Base-by-base conservation (phyloP, 176 grass and related monocot genomes). In the Oropetium thomaeum region DNA sequence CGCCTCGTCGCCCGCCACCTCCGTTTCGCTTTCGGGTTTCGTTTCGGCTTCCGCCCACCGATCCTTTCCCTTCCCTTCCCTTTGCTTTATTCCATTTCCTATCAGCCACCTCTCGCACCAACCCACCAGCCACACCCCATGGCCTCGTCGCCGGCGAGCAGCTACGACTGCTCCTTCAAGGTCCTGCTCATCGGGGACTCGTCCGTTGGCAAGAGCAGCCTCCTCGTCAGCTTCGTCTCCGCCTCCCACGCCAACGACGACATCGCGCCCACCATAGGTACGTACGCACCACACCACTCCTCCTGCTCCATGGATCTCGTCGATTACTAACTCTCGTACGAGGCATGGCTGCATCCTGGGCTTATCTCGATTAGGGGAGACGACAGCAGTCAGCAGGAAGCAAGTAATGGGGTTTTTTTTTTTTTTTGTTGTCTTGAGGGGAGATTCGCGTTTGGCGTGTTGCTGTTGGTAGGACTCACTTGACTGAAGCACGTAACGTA, bases 161-260 rank as follows among this genome's bases (percentile, higher is more conserved):
- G 75, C 19, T 90, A 88, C 84, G 87, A 88, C 39, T 94, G 84
- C 86, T 87, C 87, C 59, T 90, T 94, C 74, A 94, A 94, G 74
- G 75, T 88, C 27, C 84, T 94, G 37, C 78, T 94, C 39, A 88
- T 94, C 65, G 91, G 91, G 61, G 91, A 94, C 71, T 94, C 91
- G 47, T 82, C 74, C 19, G 91, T 94, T 64, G 91, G 91, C 37
- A 94, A 94, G 87, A 94, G 91, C 71, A 94, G 88, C 70, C 70
- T 94, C 51, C 88, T 94, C 67, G 84, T 85, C 41, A 90, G 87
- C 63, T 94, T 94, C 87, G 87, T 90, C 77, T 88, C 91, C 67
- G 57, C 67, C 62, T 66, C 78, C 48, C 82, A 88, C 52, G 40
- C 65, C 34, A 85, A 78, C 14, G 81, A 78, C 51, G 83, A 88